phyloP scores from a whole-genome alignment of 805 yeast genomes.

The Kodamaea leandrae region DNA sequence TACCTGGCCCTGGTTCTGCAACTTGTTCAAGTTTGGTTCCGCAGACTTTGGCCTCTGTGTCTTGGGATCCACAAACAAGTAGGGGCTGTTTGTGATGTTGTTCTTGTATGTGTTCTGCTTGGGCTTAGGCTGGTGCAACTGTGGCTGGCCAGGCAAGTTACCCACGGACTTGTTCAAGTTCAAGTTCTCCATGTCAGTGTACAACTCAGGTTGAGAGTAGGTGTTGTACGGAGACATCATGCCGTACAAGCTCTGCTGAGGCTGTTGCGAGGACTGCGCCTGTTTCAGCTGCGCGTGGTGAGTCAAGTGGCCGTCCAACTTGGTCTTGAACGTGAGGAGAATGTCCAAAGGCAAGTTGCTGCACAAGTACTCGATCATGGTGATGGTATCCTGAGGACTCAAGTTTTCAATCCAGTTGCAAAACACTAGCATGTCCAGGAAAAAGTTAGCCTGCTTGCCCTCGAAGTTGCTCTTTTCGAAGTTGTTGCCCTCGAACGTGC shows the following conservation, averaged over 20 bases:
- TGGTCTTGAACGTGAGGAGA: constrained; percentile 46
- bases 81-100: constrained; percentile 11
- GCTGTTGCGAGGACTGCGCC: constrained; percentile 9
- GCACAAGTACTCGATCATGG: constrained; percentile 54
- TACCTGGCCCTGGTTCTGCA: constrained; percentile 10
- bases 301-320: constrained; percentile 40
- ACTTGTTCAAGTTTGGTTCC: constrained; percentile 31
- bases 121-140: constrained; percentile 41
- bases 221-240: constrained; percentile 9
- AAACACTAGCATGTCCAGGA: constrained; percentile 49
- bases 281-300: constrained; percentile 11
- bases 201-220: constrained; percentile 12
- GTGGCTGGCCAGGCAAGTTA: constrained; percentile 2
- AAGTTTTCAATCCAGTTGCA: constrained; percentile 51
- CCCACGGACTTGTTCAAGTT: constrained; percentile 11
- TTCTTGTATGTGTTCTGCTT: constrained; percentile 29
- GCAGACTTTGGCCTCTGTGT: constrained; percentile 44
- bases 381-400: constrained; percentile 49
- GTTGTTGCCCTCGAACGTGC: too few relatives aligned
- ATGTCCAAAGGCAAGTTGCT: constrained; percentile 51
- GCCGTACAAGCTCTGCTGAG: constrained; percentile 4
- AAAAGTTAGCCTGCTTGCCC: constrained; percentile 32
- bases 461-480: not conserved
- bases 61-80: constrained; percentile 19
- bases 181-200: constrained; percentile 17